phyloP scores from a whole-genome alignment of 805 yeast genomes.

The Wickerhamiella parazyma region DNA sequence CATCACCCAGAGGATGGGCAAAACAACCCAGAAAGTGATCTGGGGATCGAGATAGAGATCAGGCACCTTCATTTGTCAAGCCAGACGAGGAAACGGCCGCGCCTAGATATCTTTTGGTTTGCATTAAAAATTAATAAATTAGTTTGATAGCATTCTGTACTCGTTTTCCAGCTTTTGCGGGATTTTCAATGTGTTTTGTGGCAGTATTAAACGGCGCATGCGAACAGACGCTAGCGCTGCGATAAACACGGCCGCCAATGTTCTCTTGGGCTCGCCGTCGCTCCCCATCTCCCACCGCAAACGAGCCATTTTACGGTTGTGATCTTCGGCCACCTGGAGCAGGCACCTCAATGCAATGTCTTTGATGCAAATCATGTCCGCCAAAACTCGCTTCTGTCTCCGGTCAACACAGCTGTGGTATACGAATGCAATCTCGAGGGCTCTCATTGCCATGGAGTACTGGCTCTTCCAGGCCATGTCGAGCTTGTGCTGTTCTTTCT shows the following conservation, averaged over 20 bases:
- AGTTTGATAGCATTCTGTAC: background rate
- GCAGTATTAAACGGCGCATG: background rate
- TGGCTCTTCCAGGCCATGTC: background rate
- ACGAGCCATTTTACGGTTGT: too few species aligned
- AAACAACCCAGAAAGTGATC: constrained; percentile 74
- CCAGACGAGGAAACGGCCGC: too few species aligned
- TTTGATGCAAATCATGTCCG: constrained; percentile 5
- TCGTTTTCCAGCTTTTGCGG: background rate
- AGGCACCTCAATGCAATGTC: constrained; percentile 2
- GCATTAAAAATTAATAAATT: background rate
- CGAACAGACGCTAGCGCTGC: background rate
- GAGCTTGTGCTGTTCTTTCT: background rate
- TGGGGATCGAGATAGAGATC: constrained; percentile 65
- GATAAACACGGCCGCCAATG: constrained; percentile 1
- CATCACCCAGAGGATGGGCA: constrained; percentile 86
- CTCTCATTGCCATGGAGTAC: background rate
- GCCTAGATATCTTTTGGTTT: too few species aligned
- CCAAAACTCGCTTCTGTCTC: background rate
- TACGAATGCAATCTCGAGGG: background rate
- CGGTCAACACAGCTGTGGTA: background rate
- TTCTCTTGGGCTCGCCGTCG: background rate
- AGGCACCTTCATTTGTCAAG: constrained; percentile 11
- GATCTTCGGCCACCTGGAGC: background rate
- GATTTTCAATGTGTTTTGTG: background rate
- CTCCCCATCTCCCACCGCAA: too few species aligned